These are phyloP conservation scores for Gracilariopsis chorda DNA, from an alignment of 23 red algal genomes.

Conservation along the genomic window DNA sequence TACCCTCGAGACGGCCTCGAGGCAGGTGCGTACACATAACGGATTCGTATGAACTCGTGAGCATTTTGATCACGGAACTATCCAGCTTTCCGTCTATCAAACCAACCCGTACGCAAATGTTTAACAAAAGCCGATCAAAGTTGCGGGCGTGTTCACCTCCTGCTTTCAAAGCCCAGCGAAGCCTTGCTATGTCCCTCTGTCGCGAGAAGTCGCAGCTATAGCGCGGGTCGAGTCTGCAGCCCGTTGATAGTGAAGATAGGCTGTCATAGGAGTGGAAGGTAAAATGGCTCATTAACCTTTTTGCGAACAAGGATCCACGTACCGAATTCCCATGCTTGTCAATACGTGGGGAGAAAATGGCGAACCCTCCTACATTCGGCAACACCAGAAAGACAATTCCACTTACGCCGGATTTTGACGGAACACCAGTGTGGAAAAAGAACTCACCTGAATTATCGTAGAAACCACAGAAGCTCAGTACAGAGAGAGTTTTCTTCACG, in stretches of 20 bases:
- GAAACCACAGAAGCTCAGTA: conserved; percentile 44
- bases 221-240: conserved; percentile 52
- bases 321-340: conserved; percentile 58
- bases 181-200: conserved; percentile 11
- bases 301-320: conserved; percentile 29
- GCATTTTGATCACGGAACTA: not conserved
- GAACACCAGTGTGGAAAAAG: conserved; percentile 57
- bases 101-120: conserved; percentile 7
- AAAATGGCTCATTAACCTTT: conserved; percentile 22
- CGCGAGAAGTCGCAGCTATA: conserved; percentile 41
- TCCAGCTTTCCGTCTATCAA: not conserved
- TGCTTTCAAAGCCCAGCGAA: conserved; percentile 57
- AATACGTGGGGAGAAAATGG: conserved; percentile 40
- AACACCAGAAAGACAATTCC: conserved; percentile 50
- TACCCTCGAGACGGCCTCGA: not conserved
- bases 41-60: not conserved
- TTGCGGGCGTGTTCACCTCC: conserved; percentile 5
- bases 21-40: not conserved
- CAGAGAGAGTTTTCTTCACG: conserved; percentile 43
- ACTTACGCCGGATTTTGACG: conserved; percentile 56
- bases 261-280: conserved; percentile 63
- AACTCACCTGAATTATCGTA: conserved; percentile 62
- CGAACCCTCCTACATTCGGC: conserved; percentile 59
- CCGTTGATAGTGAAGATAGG: conserved; percentile 50
- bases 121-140: conserved; percentile 33